Evolutionary conservation across 2,329 filamentous ascomycete genomes (phyloP), one percentile per base, ranked within the genome.

Genomic region (Thelonectria blattea): DNA sequence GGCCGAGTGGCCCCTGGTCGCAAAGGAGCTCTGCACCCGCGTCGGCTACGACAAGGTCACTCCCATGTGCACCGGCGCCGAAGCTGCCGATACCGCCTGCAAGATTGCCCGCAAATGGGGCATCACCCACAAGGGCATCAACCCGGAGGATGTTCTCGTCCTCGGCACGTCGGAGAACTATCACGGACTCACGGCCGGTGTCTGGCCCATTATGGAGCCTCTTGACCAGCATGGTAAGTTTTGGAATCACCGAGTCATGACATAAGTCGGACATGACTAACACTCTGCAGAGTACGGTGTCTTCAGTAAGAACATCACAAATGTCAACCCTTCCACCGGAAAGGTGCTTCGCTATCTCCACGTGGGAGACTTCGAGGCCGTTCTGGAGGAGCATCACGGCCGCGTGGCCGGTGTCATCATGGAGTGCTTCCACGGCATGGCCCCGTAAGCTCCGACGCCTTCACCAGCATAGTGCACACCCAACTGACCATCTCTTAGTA

Each of bases 81-180:
- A 67, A n/a, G 65, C 63, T 17, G 63, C 55, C n/a, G 65, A 67
- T 20, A 61, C 59, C 9, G 65, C 65, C 12, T 56, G 50, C 41
- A 67, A 67, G 43, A 52, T 67, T 43, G 63, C 65, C n/a, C 58
- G 65, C 4, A 61, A 61, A 42, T 65, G 63, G 63, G 65, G 61
- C 18, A 58, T 64, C 34, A 48, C 50, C 1, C 14, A 42, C 22
- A 65, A 65, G 32, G 51, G 53, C 1, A 64, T 67, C 22, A 22
- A 46, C 14, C 41, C 63, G 2, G 53, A 60, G 4, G 58, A 65
- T 10, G 62, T 62, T 3, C 43, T 62, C 5, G 59, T 64, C 30
- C 63, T 65, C 8, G 63, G 63, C n/a, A 61, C 57, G 10, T 63
- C 63, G 4, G 63, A 65, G 5, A 65, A 65, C 30, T 65, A 63